phyloP scores from a whole-genome alignment of 768 basidiomycete genomes.

The Lepiota brunneoincarnata region DNA sequence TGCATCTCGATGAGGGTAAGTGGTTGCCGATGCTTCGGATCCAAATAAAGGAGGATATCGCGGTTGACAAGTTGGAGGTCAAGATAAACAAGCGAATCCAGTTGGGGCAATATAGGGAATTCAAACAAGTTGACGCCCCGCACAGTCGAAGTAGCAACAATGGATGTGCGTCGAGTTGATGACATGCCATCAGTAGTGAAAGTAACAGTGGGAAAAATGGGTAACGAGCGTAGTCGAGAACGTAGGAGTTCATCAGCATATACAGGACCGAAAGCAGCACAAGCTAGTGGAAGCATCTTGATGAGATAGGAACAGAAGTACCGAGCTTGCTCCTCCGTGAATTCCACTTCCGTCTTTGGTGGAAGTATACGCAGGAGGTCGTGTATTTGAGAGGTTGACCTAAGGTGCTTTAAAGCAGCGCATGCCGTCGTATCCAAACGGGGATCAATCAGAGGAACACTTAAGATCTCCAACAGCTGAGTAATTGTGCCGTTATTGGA shows the following conservation, averaged over 20 bases:
- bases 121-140: neutral
- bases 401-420: neutral
- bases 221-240: slow-evolving; percentile 18
- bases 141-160: neutral
- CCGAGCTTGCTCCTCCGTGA: neutral
- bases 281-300: slow-evolving; percentile 5
- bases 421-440: slow-evolving; percentile 19
- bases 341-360: neutral
- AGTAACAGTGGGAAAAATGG: slow-evolving; percentile 27
- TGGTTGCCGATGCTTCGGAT: slow-evolving; percentile 16
- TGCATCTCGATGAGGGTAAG: slow-evolving; percentile 9
- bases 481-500: slow-evolving; percentile 5
- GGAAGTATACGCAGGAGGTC: slow-evolving; percentile 28
- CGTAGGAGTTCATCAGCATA: slow-evolving; percentile 6
- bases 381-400: slow-evolving; percentile 16
- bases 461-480: slow-evolving; percentile 23
- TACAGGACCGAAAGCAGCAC: slow-evolving; percentile 4
- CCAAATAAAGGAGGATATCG: slow-evolving; percentile 15
- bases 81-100: neutral
- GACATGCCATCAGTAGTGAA: slow-evolving; percentile 5
- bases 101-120: slow-evolving; percentile 1
- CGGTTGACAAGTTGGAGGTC: neutral
- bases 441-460: slow-evolving; percentile 32
- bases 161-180: neutral
- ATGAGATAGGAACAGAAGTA: neutral